A percentile compares a stretch with the other conserved stretches of the same genome.
phyloP scores from a whole-genome alignment of 2,329 filamentous ascomycete genomes.

The Triangularia verruculosa region DNA sequence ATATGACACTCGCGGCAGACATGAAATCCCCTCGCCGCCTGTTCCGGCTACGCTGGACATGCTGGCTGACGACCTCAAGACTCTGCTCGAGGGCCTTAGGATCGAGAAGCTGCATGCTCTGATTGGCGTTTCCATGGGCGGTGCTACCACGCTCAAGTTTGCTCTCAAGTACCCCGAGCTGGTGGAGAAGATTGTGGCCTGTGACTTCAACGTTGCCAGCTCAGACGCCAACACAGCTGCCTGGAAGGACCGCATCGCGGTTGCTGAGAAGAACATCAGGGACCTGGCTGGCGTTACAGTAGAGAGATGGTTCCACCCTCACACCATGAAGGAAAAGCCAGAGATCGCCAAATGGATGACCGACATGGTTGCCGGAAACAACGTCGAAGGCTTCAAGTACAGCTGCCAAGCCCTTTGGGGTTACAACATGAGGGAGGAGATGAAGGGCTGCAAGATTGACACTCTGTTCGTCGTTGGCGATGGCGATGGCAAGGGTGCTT shows the following conservation, averaged over 20 bases:
- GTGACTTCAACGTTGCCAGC: conserved; percentile 73
- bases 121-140: conserved; percentile 77
- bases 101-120: conserved; percentile 64
- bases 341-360: conserved; percentile 56
- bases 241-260: conserved; percentile 72
- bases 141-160: conserved; percentile 72
- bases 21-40: conserved; percentile 45
- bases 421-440: conserved; percentile 61
- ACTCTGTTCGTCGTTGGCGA: conserved; percentile 71
- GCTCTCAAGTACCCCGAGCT: conserved; percentile 63
- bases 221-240: conserved; percentile 72
- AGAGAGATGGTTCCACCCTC: conserved; percentile 72
- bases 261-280: conserved; percentile 65
- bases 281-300: conserved; percentile 69
- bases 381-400: conserved; percentile 65
- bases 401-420: conserved; percentile 68
- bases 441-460: conserved; percentile 54
- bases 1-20: conserved; percentile 72
- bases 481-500: conserved; percentile 64
- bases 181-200: conserved; percentile 63
- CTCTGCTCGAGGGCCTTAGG: conserved; percentile 65
- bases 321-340: conserved; percentile 43
- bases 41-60: conserved; percentile 58
- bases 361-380: conserved; percentile 67
- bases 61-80: conserved; percentile 64